Evolutionary conservation across 768 basidiomycete genomes (phyloP).

Genomic region (Mycena indigotica): DNA sequence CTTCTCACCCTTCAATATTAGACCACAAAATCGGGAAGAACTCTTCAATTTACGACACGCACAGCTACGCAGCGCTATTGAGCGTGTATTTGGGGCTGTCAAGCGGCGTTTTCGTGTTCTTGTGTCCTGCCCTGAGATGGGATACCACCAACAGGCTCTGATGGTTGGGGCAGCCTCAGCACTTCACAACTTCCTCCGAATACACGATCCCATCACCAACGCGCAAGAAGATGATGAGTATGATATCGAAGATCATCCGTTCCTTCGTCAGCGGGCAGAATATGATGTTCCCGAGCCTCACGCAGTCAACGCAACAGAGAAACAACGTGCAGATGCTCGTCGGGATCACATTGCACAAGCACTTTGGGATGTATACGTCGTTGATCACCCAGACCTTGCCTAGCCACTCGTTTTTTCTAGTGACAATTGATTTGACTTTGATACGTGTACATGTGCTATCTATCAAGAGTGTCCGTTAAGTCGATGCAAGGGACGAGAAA

Average conservation of each 20-base stretch:
- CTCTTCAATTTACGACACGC: constrained; percentile 14
- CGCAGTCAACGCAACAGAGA: background rate
- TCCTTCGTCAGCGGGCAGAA: background rate
- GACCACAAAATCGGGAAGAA: constrained; percentile 2
- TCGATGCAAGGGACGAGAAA: too few relatives aligned
- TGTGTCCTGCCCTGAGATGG: constrained; percentile 12
- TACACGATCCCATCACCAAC: constrained; percentile 17
- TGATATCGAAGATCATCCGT: constrained; percentile 10
- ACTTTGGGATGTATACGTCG: constrained; percentile 1
- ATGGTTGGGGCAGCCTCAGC: constrained; percentile 22
- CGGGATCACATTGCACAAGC: constrained; percentile 8
- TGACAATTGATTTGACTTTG: too few relatives aligned
- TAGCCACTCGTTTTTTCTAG: too few relatives aligned
- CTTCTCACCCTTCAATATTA: background rate
- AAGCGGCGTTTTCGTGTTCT: constrained; percentile 12
- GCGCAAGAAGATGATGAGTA: constrained; percentile 8
- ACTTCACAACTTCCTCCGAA: constrained; percentile 29
- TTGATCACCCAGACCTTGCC: constrained; percentile 9
- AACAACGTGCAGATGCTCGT: constrained; percentile 1
- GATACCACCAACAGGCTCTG: constrained; percentile 17
- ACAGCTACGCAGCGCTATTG: constrained; percentile 10
- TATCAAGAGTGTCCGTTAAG: too few relatives aligned
- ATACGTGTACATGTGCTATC: too few relatives aligned
- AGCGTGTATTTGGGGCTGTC: constrained; percentile 10
- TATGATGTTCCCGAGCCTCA: background rate